Evolutionary conservation across 2,329 filamentous ascomycete species (phyloP).

Genomic region (Spiromastix sp.): DNA sequence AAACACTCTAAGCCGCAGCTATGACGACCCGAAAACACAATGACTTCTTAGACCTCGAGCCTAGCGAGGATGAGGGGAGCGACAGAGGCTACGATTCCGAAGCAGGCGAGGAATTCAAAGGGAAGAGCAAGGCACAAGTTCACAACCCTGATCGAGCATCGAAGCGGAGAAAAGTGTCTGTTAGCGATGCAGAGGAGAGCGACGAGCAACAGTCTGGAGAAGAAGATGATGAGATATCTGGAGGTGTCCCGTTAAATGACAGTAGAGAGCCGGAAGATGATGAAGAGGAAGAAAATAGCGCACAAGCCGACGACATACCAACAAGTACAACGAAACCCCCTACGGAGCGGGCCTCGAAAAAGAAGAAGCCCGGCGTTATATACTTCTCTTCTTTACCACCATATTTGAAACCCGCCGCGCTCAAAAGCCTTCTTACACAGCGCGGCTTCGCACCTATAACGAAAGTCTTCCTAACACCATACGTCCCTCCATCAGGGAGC

Average conservation of each 20-base stretch:
- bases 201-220: conserved; percentile 7
- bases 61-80: conserved; percentile 28
- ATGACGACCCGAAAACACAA: conserved; percentile 31
- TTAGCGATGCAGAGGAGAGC: conserved; percentile 41
- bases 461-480: conserved; percentile 34
- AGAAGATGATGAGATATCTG: conserved; percentile 8
- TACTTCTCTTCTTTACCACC: conserved; percentile 37
- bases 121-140: conserved; percentile 6
- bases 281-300: neutral
- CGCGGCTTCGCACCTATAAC: conserved; percentile 34
- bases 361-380: conserved; percentile 32
- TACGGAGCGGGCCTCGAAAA: conserved; percentile 12
- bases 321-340: conserved; percentile 7
- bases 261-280: neutral
- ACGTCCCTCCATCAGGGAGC: conserved; percentile 16
- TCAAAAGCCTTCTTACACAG: conserved; percentile 32
- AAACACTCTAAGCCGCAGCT: no score
- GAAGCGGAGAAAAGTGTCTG: conserved; percentile 49
- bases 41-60: conserved; percentile 28
- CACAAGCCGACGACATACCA: conserved; percentile 9
- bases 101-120: conserved; percentile 31
- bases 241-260: conserved; percentile 5
- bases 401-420: conserved; percentile 36
- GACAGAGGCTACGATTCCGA: conserved; percentile 37
- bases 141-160: conserved; percentile 29